Evolutionary conservation across 371 early-diverging fungal species (phyloP), one percentile per base, ranked within the genome.

Genomic region (Mucor plumbeus): DNA sequence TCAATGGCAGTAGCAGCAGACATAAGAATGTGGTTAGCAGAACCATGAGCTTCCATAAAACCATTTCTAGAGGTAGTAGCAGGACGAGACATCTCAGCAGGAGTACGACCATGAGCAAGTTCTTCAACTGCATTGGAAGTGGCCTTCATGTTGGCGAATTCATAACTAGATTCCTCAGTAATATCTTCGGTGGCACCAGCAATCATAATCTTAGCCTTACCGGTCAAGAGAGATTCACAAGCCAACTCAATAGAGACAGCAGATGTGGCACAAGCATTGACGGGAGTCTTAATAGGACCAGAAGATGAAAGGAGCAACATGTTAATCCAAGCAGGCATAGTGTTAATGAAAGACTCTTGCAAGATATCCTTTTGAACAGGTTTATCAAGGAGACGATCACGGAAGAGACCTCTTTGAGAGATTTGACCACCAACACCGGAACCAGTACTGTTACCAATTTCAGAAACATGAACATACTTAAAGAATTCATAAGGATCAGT

Each of bases 71-170:
- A 90, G n/a, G 91, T 88, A 21, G 97, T 91, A 14, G 92, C 86
- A 55, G 98, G 98, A 41, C 98, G 91, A 69, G 93, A 95, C 94
- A 96, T 96, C 69, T 97, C 97, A 35, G 77, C 68, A 33, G 97
- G 96, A 36, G 88, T 88, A 71, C 98, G 92, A 33, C 98, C 98
- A 38, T 85, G 85, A 14, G 89, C 94, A 36, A 92, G 76, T 82
- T 98, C 98, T 39, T 91, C 93, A 26, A 87, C 85, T 38, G 97
- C 81, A 75, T 89, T 94, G 66, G 91, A 90, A 31, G 97, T 97
- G 39, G 97, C 98, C 88, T 95, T 95, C 97, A 97, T 98, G 87
- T 95, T 94, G 70, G 95, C 95, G 82, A 98, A 97, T 85, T 98
- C 98, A 68, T 91, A 92, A 39, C 93, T 92, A 41, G 95, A 93